Base-by-base conservation (phyloP, 495 filamentous ascomycete genomes). In the Aspergillus olivimuriae region DNA sequence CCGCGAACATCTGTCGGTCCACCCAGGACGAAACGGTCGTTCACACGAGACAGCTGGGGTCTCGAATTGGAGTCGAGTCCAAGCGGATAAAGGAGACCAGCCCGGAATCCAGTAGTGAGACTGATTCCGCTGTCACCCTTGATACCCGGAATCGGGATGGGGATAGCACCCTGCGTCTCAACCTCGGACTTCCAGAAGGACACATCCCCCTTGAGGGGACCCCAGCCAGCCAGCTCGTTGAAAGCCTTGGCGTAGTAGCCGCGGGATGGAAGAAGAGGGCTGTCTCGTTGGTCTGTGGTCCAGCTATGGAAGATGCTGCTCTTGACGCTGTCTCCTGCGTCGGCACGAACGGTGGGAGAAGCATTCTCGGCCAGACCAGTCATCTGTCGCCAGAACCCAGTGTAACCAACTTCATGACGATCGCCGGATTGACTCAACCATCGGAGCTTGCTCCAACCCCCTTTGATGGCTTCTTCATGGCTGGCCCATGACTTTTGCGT, bases 1-100 rank as follows among this genome's bases (percentile, higher is more conserved):
- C 91, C 92, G 39, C 92, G 84, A 21, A 98, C 87, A 58, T 95
- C 89, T 16, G 89, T 94, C 0, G 92, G 90, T 0, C 94, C 92
- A 34, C 92, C 92, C 30, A 98, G 87, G 39, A 84, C 78, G 72
- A 98, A 97, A 22, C 92, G 89, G 62, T 98, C 92, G 63, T 91
- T 95, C 50, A 95, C 75, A 19, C 87, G 78, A 39, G 87, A 90
- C 2, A 84, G 78, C 23, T 71, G 72, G 22, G 62, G 79, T 15
- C 48, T 72, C 6, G 58, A 50, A 36, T 68, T 63, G 15, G 72
- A 75, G 16, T 71, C 68, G 20, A 84, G 58, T 8, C 75, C 66
- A 23, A 85, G 67, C 34, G 81, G 81, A 46, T 75, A 80, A 26
- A 85, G 62, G n/a, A 85, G 48, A 7, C 81, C 81, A 2, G 75